Evolutionary conservation across 192 early-diverging fungal species (phyloP).

Genomic region (Umbelopsis vinacea): DNA sequence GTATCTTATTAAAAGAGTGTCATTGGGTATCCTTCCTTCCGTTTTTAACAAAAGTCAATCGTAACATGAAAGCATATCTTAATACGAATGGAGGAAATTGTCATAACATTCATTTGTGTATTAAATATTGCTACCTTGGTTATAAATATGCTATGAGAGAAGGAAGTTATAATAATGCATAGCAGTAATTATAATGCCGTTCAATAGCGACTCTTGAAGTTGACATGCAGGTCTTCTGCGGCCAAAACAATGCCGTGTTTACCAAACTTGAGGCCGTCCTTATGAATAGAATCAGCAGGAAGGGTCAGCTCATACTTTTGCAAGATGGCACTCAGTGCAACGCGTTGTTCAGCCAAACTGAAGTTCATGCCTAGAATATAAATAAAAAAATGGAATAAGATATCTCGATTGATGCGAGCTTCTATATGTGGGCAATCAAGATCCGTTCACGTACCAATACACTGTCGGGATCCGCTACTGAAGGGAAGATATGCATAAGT

Average conservation of each 20-base stretch:
- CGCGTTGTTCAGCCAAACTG: slow-evolving; percentile 2
- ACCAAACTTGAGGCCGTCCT: slow-evolving; percentile 12
- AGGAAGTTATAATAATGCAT: too few relatives aligned
- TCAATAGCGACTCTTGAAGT: slow-evolving; percentile 38
- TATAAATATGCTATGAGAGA: too few relatives aligned
- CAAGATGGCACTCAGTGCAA: background rate
- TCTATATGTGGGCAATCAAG: too few relatives aligned
- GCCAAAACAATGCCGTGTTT: background rate
- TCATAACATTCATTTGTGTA: too few relatives aligned
- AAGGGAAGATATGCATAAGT: background rate
- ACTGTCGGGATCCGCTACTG: slow-evolving; percentile 1
- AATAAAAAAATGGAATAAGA: too few relatives aligned
- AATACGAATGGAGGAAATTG: too few relatives aligned
- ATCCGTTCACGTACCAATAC: background rate
- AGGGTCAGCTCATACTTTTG: slow-evolving; percentile 11
- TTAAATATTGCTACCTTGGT: too few relatives aligned
- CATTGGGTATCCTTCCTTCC: too few relatives aligned
- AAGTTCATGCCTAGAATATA: background rate
- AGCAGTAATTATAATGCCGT: background rate
- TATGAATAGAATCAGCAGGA: slow-evolving; percentile 23
- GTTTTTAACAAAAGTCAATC: too few relatives aligned
- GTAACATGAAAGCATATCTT: too few relatives aligned
- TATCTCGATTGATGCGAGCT: too few relatives aligned
- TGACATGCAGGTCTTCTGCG: background rate
- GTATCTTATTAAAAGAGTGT: too few relatives aligned